These are phyloP conservation scores for Saxophila tyrrhenica DNA, from an alignment of 495 filamentous ascomycete species.

Conservation along the genomic window DNA sequence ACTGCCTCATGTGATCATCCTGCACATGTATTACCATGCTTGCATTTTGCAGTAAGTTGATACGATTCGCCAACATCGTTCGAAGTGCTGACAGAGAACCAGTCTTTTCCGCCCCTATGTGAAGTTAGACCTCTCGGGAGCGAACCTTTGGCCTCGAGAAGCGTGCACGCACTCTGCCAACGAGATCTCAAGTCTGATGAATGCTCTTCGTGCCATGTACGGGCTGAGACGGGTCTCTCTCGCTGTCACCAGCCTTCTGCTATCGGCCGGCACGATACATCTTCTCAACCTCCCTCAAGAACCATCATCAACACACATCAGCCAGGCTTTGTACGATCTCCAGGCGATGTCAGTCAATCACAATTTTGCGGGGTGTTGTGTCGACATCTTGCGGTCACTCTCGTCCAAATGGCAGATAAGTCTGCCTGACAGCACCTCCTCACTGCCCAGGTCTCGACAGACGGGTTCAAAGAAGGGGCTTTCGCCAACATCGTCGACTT, in stretches of 20 bases:
- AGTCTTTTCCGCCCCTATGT: slow-evolving; percentile 53
- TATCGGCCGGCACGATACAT: slow-evolving; percentile 48
- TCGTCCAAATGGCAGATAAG: slow-evolving; percentile 46
- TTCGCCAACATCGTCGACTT: background rate
- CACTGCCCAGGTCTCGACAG: background rate
- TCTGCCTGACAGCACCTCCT: slow-evolving; percentile 16
- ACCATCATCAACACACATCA: slow-evolving; percentile 10
- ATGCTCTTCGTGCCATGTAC: slow-evolving; percentile 48
- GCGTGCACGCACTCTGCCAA: slow-evolving; percentile 51
- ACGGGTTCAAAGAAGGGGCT: background rate
- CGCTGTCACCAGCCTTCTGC: slow-evolving; percentile 48
- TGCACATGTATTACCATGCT: slow-evolving; percentile 22
- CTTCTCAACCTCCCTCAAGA: slow-evolving; percentile 30
- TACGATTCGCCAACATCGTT: background rate
- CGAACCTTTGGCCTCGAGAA: slow-evolving; percentile 48
- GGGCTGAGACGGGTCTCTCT: slow-evolving; percentile 45
- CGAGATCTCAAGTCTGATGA: slow-evolving; percentile 45
- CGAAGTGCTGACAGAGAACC: background rate
- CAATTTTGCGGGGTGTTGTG: slow-evolving; percentile 45
- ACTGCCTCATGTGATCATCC: slow-evolving; percentile 17
- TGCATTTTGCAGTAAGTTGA: slow-evolving; percentile 51
- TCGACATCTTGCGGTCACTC: slow-evolving; percentile 46
- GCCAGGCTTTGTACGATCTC: slow-evolving; percentile 35
- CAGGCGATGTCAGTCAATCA: slow-evolving; percentile 48
- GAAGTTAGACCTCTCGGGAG: slow-evolving; percentile 46